Conservation (phyloP, 78 protist genomes). For the Chrysochromulina parva region DNA sequence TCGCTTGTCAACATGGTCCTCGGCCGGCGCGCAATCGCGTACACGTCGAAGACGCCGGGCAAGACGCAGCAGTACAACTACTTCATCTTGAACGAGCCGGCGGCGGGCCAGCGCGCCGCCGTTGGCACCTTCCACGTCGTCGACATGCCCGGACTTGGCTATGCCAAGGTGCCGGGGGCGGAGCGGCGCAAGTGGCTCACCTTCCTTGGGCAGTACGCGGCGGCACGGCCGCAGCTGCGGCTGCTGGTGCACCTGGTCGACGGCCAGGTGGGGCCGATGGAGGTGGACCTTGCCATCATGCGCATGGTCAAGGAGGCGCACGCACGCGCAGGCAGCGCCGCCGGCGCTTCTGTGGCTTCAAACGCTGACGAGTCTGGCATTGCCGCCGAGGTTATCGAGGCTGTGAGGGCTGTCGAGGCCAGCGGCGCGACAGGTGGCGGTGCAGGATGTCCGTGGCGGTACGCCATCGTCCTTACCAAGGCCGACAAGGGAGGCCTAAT, state of each 20-base stretch:
- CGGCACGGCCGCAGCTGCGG: neutral
- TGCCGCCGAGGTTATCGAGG: neutral
- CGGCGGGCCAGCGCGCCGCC: neutral
- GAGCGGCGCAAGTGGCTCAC: neutral
- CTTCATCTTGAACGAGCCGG: neutral
- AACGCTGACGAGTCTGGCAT: neutral
- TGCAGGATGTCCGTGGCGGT: neutral
- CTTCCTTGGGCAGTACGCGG: neutral
- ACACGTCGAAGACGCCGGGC: constrained; percentile 2
- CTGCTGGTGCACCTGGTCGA: constrained; percentile 1
- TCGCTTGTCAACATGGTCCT: constrained; percentile 18
- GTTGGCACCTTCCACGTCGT: neutral
- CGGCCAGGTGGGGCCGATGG: neutral
- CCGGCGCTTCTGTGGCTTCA: neutral
- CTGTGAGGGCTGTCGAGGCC: neutral
- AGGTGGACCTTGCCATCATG: neutral
- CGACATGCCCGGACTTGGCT: constrained; percentile 17
- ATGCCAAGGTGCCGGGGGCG: neutral
- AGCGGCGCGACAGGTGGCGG: neutral
- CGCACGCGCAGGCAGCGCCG: too few species aligned
- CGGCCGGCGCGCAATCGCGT: constrained; percentile 1
- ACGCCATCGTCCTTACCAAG: neutral
- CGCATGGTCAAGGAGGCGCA: neutral
- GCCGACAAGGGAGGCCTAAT: neutral
- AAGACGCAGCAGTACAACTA: constrained; percentile 26